Evolutionary conservation across 768 basidiomycete genomes (phyloP), one percentile per base, ranked within the genome.

Genomic region (Kwoniella heveanensis): DNA sequence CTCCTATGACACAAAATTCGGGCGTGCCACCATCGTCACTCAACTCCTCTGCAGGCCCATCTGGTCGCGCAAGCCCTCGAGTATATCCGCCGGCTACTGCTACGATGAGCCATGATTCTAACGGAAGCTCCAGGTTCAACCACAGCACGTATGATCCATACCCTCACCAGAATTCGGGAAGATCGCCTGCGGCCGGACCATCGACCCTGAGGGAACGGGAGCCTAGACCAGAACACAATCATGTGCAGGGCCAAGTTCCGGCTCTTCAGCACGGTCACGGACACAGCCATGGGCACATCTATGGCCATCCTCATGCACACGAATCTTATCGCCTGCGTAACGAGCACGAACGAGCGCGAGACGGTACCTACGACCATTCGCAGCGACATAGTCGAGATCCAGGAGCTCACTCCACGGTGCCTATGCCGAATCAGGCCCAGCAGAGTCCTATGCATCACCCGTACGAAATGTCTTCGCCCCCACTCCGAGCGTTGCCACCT

Each of bases 401-500:
- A n/a, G 29, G 12, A 15, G 13, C 37, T n/a, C 44, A 29, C 19
- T 29, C 56, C 10, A 60, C 58, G 1, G 58, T 60, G 10, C 50
- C 58, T 13, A 29, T 51, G 36, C 58, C 58, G 17, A 60, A 62
- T 37, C 30, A 54, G 12, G 17, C 29, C 32, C 47, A 52, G n/a
- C 47, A 52, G n/a, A 17, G 27, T 8, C 52, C 37, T n/a, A 51
- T 22, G 30, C 50, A 22, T 30, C 52, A 50, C 26, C 44, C 24
- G 1, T 64, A 64, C 37, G 62, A 64, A 26, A 51, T 64, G 25
- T n/a, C 62, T n/a, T 64, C 62, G 15, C 62, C 62, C 12, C 62
- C 62, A 13, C 32, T 64, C 10, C 55, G 62, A 39, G 62, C 62
- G n/a, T 46, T 64, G 6, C 62, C 62, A 27, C 62, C 62, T 39